Base-by-base conservation (phyloP, 139 green algal genomes). In the Chlamydomonas sphaeroides region DNA sequence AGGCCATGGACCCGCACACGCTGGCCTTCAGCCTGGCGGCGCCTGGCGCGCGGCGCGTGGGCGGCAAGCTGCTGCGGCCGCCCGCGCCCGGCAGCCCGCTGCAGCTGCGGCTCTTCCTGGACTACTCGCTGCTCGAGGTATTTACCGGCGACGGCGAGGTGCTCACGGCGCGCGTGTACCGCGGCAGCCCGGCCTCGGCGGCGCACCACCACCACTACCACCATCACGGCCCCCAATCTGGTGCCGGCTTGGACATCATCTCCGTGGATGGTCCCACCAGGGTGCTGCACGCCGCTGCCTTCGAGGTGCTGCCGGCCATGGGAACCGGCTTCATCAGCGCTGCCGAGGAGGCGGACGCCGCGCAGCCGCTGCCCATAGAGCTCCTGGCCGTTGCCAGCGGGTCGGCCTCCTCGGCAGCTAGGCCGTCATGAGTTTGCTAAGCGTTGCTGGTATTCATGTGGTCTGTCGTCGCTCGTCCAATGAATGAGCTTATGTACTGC, bases 131-230 rank as follows among this genome's bases (percentile, higher is more conserved):
- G 51, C 59, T 97, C 6, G 93, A 98, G 80, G 89, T 95, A 2
- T 93, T 91, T 66, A 88, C 84, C 38, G 88, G 79, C 28, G 81
- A 23, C 8, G 90, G 90, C 36, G 88, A 93, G 84, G 90, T 91
- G 65, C 88, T 98, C 28, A 92, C 85, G 57, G 96, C 95, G 21
- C 86, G 95, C 35, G 88, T 97, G n/a, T 97, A 97, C 79, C 87
- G 93, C 0, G 94, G 94, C 74, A 5, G n/a, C n/a, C n/a, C n/a
- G n/a, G n/a, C n/a, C n/a, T n/a, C n/a, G n/a, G 79, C 84, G 25
- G 62, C 35, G 28, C 8, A 32, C 51, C 65, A 65, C 83, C 30
- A 88, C 25, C 14, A n/a, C n/a, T n/a, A n/a, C n/a, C n/a, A 53
- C 45, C 23, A 25, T 25, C 5, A n/a, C 10, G 56, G 56, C 25